Conservation (phyloP, 345 rosid species). For the Trapa bicornis region DNA sequence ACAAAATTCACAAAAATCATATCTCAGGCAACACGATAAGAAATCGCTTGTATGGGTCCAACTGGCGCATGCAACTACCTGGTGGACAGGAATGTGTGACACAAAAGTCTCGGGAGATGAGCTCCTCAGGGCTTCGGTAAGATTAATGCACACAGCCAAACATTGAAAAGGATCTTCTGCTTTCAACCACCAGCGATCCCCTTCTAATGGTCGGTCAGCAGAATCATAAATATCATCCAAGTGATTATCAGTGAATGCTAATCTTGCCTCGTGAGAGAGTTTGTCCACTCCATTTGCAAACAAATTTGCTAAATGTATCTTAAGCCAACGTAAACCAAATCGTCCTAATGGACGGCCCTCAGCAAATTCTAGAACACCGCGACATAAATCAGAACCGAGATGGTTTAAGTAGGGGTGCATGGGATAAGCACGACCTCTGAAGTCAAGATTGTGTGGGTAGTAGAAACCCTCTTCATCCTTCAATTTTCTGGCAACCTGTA, state of each 20-base stretch:
- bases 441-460: conserved; percentile 92
- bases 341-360: conserved; percentile 84
- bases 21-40: not conserved
- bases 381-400: conserved; percentile 96
- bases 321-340: conserved; percentile 81
- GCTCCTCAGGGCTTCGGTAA: conserved; percentile 87
- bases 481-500: conserved; percentile 91
- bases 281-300: conserved; percentile 96
- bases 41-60: not conserved
- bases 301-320: conserved; percentile 91
- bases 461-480: conserved; percentile 87
- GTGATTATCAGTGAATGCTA: conserved; percentile 79
- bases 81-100: conserved; percentile 82
- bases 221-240: conserved; percentile 86
- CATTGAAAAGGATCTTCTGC: conserved; percentile 98
- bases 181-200: conserved; percentile 83
- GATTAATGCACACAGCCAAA: conserved; percentile 79
- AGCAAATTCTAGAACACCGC: conserved; percentile 89
- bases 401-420: conserved; percentile 96
- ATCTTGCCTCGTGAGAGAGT: conserved; percentile 62
- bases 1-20: not conserved
- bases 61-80: conserved; percentile 26
- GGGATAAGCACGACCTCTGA: conserved; percentile 97
- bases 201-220: conserved; percentile 90
- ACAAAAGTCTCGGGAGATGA: conserved; percentile 56